Evolutionary conservation across 1,284 basidiomycete species (phyloP).

Genomic region (Exobasidium rhododendri): DNA sequence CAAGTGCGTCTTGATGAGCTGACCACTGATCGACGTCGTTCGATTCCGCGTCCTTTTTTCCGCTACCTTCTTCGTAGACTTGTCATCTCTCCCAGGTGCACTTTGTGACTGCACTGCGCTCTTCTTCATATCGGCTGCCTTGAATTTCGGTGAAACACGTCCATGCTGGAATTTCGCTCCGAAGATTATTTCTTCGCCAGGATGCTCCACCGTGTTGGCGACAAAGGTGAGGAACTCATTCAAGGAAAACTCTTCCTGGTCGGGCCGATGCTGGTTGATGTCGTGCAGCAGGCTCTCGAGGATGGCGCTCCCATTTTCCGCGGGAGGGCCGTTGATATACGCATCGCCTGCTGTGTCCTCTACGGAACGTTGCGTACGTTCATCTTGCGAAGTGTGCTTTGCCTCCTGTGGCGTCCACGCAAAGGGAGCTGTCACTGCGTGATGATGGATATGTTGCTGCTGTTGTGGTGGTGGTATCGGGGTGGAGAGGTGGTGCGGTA

Average conservation of each 20-base stretch:
- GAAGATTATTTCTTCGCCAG: not conserved
- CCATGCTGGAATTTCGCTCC: not conserved
- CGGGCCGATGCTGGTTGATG: not conserved
- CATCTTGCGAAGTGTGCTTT: no score
- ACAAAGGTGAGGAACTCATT: not conserved
- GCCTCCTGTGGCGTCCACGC: no score
- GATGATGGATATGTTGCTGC: no score
- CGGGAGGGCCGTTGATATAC: no score
- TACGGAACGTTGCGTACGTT: no score
- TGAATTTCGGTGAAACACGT: no score
- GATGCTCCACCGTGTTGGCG: not conserved
- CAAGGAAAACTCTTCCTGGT: not conserved
- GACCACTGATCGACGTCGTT: conserved; percentile 3
- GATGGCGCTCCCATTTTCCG: not conserved
- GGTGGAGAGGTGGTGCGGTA: not conserved
- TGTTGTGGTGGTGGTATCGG: not conserved
- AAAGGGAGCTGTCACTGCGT: not conserved
- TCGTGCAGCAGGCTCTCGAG: not conserved
- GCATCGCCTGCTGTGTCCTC: no score
- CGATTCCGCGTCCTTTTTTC: not conserved
- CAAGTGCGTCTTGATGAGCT: not conserved
- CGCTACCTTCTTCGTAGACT: not conserved
- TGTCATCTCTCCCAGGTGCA: no score
- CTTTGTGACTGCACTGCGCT: not conserved
- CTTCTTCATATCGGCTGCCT: not conserved